These are phyloP conservation scores for Corymbia maculata DNA, from an alignment of 345 rosid genomes.

Conservation along the genomic window DNA sequence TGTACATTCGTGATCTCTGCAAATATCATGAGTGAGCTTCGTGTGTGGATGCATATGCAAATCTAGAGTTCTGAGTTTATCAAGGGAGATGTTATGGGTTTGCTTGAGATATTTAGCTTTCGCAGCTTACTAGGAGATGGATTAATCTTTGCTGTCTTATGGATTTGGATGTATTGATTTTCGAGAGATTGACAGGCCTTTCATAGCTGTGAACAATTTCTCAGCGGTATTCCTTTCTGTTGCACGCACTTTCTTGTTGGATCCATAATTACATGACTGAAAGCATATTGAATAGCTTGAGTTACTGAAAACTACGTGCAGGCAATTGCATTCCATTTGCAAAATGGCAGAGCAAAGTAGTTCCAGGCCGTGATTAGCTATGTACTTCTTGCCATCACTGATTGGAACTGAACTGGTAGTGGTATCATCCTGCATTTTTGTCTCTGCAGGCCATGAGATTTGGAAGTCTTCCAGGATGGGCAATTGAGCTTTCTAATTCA, in stretches of 20 bases:
- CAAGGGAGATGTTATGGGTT: background rate
- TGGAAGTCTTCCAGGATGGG: constrained; percentile 85
- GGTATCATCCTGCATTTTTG: background rate
- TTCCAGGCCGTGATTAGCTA: background rate
- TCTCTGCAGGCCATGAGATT: constrained; percentile 74
- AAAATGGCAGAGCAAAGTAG: background rate
- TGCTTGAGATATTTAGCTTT: background rate
- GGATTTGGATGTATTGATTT: background rate
- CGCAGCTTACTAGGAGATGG: background rate
- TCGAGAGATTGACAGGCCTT: background rate
- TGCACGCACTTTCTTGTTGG: background rate
- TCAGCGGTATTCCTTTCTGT: background rate
- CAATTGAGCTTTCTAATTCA: constrained; percentile 36
- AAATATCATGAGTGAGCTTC: background rate
- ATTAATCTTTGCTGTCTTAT: background rate
- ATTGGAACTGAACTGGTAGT: background rate
- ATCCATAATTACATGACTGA: background rate
- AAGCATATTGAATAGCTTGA: background rate
- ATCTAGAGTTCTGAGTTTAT: background rate
- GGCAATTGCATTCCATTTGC: background rate
- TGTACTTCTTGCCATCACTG: background rate
- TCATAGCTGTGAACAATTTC: background rate
- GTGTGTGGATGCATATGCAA: background rate
- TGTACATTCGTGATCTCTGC: background rate
- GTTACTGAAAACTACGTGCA: background rate